Base-by-base conservation (phyloP, 768 basidiomycete genomes). In the Serendipita indica region DNA sequence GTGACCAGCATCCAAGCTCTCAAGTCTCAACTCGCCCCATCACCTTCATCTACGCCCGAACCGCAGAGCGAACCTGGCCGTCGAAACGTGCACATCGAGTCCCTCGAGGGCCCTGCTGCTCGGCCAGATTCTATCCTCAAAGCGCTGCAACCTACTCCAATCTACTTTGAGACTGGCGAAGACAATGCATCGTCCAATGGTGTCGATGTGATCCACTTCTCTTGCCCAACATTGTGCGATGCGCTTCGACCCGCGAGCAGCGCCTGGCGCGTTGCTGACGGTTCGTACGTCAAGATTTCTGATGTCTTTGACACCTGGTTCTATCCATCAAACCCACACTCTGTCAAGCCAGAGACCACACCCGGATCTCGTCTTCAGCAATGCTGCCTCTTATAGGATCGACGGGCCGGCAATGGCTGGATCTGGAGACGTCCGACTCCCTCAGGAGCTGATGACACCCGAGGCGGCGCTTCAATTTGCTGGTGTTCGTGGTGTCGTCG, bases 401-500 rank as follows among this genome's bases (percentile, higher is more conserved):
- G 49, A 54, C 10, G 49, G 49, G n/a, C 49, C 49, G 7, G 49
- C 22, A 13, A 54, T n/a, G 4, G 49, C 25, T 7, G 49, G 49
- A 22, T 27, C 22, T 28, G 49, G 49, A 22, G 25, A 16, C 22
- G 32, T 54, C 30, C 49, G 49, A 7, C 22, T 54, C 7, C 49
- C 49, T 16, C 49, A 54, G 25, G 49, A 54, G 49, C 49, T 54
- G 22, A 54, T 54, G 49, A 28, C 49, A 18, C 49, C 49, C 22
- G 49, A 54, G n/a, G 49, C 49, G 25, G 49, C 49, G n/a, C 32
- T 54, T 18, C 49, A 54, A 18, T 54, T 54, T 33, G 49, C 49
- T 0, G 49, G 49, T 12, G 49, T 54, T 16, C 20, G 30, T 16
- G 49, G 49, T 1, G 49, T 54, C 22, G 32, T 54, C n/a, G 49